phyloP scores from a whole-genome alignment of 176 grass and related monocot species.

The Areca catechu region DNA sequence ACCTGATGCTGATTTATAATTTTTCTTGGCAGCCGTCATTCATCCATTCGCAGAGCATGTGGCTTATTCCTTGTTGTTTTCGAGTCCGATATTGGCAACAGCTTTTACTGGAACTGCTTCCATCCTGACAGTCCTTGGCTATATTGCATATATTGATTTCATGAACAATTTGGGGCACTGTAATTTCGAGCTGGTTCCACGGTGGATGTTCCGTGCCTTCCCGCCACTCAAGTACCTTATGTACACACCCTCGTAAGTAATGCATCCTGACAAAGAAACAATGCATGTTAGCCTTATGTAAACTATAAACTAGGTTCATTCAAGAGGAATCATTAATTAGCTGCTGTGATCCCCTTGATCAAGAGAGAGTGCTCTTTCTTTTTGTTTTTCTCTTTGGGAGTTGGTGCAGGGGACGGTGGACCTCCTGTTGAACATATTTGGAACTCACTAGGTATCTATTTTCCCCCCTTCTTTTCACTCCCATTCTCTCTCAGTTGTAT shows the following conservation, averaged over 20 bases:
- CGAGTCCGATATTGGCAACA: constrained; percentile 37
- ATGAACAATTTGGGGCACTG: constrained; percentile 98
- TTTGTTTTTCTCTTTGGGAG: too few species aligned
- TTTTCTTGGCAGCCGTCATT: constrained; percentile 53
- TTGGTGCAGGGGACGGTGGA: too few species aligned
- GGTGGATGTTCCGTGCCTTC: constrained; percentile 50
- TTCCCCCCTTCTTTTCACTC: too few species aligned
- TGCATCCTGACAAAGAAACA: too few species aligned
- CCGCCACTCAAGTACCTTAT: constrained; percentile 92
- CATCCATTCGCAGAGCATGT: constrained; percentile 87
- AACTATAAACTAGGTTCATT: too few species aligned
- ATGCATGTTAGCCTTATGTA: too few species aligned
- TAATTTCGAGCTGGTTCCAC: constrained; percentile 84
- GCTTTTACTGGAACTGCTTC: constrained; percentile 33
- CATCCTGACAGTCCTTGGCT: constrained; percentile 25
- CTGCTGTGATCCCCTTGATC: too few species aligned
- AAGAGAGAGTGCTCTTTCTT: too few species aligned
- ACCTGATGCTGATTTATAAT: not conserved
- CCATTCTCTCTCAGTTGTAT: too few species aligned
- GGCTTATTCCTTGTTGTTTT: constrained; percentile 50
- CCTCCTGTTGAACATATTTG: too few species aligned
- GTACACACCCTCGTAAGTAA: constrained; percentile 95
- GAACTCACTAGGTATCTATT: too few species aligned
- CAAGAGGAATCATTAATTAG: too few species aligned
- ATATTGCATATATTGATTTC: constrained; percentile 64